Conservation (phyloP, 441 rosid species). For the Hura crepitans region DNA sequence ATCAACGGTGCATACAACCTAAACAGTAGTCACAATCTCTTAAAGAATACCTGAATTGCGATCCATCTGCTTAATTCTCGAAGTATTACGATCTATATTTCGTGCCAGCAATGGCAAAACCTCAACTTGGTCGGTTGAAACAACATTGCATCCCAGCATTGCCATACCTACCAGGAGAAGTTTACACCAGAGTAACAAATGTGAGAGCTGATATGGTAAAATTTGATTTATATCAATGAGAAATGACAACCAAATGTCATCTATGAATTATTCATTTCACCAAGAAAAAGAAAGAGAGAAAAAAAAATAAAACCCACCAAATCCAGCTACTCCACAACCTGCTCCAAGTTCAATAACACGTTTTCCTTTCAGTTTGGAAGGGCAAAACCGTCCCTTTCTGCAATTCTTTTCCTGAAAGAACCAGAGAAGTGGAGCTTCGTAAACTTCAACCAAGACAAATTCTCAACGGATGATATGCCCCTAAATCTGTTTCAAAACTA, state of each 20-base stretch:
- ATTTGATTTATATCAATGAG: slow-evolving; percentile 15
- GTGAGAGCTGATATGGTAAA: slow-evolving; percentile 1
- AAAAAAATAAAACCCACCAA: slow-evolving; percentile 55
- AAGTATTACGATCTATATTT: slow-evolving; percentile 75
- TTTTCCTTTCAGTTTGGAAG: slow-evolving; percentile 81
- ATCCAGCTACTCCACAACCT: slow-evolving; percentile 95
- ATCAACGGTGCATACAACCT: no score
- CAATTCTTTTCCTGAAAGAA: slow-evolving; percentile 73
- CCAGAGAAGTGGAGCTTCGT: slow-evolving; percentile 18
- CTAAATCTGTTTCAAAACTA: background rate
- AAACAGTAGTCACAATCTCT: no score
- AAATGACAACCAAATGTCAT: slow-evolving; percentile 13
- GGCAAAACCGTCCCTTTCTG: slow-evolving; percentile 78
- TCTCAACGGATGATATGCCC: background rate
- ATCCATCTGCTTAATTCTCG: slow-evolving; percentile 69
- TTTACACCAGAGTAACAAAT: slow-evolving; percentile 20
- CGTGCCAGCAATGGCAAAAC: slow-evolving; percentile 75
- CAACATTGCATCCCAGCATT: slow-evolving; percentile 76
- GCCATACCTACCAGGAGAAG: slow-evolving; percentile 67
- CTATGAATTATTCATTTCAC: slow-evolving; percentile 14
- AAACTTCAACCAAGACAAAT: background rate
- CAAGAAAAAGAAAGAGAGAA: no score
- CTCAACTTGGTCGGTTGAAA: slow-evolving; percentile 79
- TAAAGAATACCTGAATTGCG: slow-evolving; percentile 48
- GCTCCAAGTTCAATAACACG: slow-evolving; percentile 94